A percentile compares a stretch with the other conserved stretches of the same genome.
phyloP scores from a whole-genome alignment of 2,329 filamentous ascomycete species.

The Madurella fahalii region DNA sequence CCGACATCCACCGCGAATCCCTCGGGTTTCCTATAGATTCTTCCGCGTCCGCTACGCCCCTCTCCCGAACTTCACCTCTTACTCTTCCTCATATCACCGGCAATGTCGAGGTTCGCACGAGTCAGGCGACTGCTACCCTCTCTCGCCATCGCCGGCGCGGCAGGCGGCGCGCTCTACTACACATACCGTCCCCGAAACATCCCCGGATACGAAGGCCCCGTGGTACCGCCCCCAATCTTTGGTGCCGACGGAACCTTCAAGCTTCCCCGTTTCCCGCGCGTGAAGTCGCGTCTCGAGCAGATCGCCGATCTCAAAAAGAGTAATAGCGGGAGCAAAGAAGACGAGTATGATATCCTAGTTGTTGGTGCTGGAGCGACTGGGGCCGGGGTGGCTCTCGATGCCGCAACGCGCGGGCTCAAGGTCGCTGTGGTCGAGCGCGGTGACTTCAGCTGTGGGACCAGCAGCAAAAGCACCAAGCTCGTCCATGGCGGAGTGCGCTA shows the following conservation, averaged over 20 bases:
- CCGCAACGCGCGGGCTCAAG: constrained; percentile 71
- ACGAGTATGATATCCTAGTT: constrained; percentile 71
- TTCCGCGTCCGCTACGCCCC: not conserved
- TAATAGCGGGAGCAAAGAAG: constrained; percentile 31
- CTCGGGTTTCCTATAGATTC: not conserved
- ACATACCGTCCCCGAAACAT: constrained; percentile 67
- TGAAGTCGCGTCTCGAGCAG: constrained; percentile 61
- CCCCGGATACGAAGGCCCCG: constrained; percentile 63
- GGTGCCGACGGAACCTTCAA: constrained; percentile 64
- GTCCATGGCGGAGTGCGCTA: constrained; percentile 83
- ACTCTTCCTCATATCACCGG: not conserved
- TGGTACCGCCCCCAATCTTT: constrained; percentile 66
- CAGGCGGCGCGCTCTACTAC: constrained; percentile 46
- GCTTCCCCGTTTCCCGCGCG: constrained; percentile 61
- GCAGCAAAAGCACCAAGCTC: constrained; percentile 82
- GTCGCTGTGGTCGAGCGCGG: constrained; percentile 79
- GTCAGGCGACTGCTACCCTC: constrained; percentile 42
- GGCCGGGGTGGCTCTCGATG: constrained; percentile 75
- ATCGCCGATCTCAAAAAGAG: constrained; percentile 55
- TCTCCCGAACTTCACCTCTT: not conserved
- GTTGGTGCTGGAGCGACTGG: constrained; percentile 79
- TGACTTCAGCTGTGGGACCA: constrained; percentile 77
- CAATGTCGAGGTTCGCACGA: constrained; percentile 30
- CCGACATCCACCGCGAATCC: not conserved
- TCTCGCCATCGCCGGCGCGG: constrained; percentile 38